Evolutionary conservation across 768 basidiomycete genomes (phyloP).

Genomic region (Lyophyllum shimeji): DNA sequence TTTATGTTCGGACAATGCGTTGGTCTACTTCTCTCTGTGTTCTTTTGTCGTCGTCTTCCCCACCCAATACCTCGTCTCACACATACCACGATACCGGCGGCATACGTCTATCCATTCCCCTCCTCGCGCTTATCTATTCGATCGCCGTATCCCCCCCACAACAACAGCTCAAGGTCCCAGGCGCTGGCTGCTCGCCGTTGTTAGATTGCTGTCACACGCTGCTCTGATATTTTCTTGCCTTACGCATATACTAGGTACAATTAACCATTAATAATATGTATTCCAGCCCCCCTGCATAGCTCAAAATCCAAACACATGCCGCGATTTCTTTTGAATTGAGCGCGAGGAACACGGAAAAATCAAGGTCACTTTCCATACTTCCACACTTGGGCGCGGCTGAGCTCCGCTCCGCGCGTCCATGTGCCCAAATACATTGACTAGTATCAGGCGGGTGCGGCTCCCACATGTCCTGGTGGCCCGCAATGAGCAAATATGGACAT

Average conservation of each 20-base stretch:
- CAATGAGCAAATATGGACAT: background rate
- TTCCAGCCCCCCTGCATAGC: background rate
- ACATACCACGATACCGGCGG: constrained; percentile 1
- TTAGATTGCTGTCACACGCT: constrained; percentile 13
- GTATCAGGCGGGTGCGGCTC: background rate
- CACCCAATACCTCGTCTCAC: constrained; percentile 4
- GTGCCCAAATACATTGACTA: background rate
- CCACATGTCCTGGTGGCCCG: background rate
- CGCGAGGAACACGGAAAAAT: background rate
- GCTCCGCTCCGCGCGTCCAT: constrained; percentile 2
- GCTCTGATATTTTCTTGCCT: constrained; percentile 15
- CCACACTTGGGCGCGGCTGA: background rate
- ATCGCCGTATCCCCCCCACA: constrained; percentile 10
- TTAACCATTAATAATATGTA: constrained; percentile 17
- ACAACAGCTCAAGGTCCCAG: constrained; percentile 7
- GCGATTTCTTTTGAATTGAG: background rate
- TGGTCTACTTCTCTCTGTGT: background rate
- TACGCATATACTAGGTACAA: constrained; percentile 13
- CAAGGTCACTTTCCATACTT: no score
- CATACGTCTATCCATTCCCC: background rate
- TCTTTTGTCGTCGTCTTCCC: background rate
- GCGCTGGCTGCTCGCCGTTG: constrained; percentile 1
- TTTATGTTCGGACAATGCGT: constrained; percentile 1
- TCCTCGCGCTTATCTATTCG: constrained; percentile 7
- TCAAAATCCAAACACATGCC: background rate